Evolutionary conservation across 2,329 filamentous ascomycete genomes (phyloP).

Genomic region (Malbranchea zuffiana): DNA sequence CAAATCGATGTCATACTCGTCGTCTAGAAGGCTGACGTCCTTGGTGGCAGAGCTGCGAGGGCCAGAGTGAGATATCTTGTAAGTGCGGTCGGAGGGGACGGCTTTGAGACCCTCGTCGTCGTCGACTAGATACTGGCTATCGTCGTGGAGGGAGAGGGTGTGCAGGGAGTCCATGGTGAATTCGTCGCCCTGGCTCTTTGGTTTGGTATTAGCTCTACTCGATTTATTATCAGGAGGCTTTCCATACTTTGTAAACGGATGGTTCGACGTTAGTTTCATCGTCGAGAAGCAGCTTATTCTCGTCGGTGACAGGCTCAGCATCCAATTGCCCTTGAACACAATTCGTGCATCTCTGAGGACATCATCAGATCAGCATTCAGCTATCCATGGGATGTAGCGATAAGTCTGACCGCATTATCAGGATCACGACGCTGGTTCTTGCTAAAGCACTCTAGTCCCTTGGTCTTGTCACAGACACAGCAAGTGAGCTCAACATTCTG

Average conservation of each 20-base stretch:
- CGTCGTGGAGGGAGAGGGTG: conserved; percentile 5
- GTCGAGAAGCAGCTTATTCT: conserved; percentile 19
- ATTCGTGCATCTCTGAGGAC: conserved; percentile 33
- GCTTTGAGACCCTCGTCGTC: background rate
- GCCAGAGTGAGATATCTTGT: conserved; percentile 1
- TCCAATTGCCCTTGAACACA: conserved; percentile 29
- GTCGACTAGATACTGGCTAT: background rate
- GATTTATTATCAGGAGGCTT: background rate
- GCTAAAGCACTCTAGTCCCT: conserved; percentile 40
- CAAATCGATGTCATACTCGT: conserved; percentile 14
- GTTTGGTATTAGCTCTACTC: background rate
- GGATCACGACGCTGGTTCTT: conserved; percentile 39
- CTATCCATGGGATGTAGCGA: conserved; percentile 26
- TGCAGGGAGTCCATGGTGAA: conserved; percentile 2
- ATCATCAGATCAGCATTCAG: conserved; percentile 25
- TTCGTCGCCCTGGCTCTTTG: conserved; percentile 7
- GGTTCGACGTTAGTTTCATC: conserved; percentile 11
- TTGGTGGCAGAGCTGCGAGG: background rate
- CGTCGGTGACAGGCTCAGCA: conserved; percentile 25
- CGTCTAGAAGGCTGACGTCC: background rate
- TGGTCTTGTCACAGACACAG: conserved; percentile 36
- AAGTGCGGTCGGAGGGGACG: conserved; percentile 5
- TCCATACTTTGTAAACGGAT: conserved; percentile 3
- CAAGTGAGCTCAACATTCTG: conserved; percentile 41
- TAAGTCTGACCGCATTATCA: conserved; percentile 35